Evolutionary conservation across 208 protist genomes (phyloP).

Genomic region (Crithidia thermophila): DNA sequence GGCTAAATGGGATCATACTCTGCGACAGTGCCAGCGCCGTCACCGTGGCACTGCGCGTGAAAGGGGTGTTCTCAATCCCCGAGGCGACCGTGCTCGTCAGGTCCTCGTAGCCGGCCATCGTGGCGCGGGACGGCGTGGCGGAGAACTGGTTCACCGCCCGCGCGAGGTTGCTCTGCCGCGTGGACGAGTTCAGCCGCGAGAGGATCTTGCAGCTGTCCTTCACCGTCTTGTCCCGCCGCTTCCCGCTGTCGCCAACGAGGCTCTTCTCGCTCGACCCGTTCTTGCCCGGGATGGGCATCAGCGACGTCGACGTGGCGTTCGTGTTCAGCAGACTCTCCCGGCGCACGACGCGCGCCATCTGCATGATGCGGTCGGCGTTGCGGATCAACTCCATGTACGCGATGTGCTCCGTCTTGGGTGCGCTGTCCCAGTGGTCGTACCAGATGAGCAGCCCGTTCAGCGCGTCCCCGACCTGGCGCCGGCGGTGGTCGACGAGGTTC

Average conservation of each 20-base stretch:
- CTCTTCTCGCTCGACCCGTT: conserved; percentile 36
- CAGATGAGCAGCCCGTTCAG: conserved; percentile 76
- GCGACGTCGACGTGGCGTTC: conserved; percentile 64
- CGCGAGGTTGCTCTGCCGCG: conserved; percentile 51
- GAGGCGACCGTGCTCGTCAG: not conserved
- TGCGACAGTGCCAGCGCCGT: conserved; percentile 46
- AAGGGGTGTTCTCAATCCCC: conserved; percentile 24
- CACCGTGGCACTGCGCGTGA: conserved; percentile 42
- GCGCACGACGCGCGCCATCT: conserved; percentile 67
- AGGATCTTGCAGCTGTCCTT: conserved; percentile 56
- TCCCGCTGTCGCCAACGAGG: conserved; percentile 21
- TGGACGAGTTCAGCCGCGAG: conserved; percentile 32
- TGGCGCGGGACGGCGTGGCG: conserved; percentile 25
- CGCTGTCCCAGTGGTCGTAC: conserved; percentile 85
- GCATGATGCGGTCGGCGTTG: conserved; percentile 72
- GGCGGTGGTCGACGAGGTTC: conserved; percentile 63
- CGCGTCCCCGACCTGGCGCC: conserved; percentile 56
- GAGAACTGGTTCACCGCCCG: conserved; percentile 31
- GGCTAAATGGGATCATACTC: conserved; percentile 42
- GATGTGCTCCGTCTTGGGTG: conserved; percentile 72
- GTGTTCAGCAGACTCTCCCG: conserved; percentile 68
- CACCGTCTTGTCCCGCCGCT: conserved; percentile 41
- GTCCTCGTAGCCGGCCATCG: conserved; percentile 5
- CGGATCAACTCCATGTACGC: conserved; percentile 86
- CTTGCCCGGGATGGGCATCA: conserved; percentile 51